These are phyloP conservation scores for Firmiana major DNA, from an alignment of 345 rosid species.

Conservation along the genomic window DNA sequence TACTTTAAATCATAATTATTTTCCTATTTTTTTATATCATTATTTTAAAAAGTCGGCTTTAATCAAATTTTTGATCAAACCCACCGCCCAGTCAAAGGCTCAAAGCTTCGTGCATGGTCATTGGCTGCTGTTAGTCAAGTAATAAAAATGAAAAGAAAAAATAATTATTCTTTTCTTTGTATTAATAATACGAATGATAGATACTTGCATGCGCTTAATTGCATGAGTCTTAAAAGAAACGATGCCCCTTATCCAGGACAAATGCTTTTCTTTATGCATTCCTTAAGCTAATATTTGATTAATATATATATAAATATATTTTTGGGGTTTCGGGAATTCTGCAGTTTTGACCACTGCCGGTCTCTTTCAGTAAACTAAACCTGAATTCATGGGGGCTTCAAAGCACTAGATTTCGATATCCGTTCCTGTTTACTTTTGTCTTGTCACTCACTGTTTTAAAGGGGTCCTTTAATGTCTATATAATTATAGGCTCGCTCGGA, in stretches of 20 bases:
- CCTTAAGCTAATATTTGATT: constrained; percentile 12
- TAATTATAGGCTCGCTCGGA: constrained; percentile 14
- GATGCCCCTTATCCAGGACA: constrained; percentile 27
- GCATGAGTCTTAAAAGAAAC: constrained; percentile 37
- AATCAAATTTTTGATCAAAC: constrained; percentile 12
- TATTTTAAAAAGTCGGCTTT: no score
- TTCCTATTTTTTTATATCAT: no score
- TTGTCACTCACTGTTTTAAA: constrained; percentile 19
- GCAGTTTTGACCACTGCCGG: constrained; percentile 8
- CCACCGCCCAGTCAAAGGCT: constrained; percentile 19
- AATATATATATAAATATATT: background rate
- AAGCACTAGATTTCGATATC: constrained; percentile 40
- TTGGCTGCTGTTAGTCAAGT: constrained; percentile 20
- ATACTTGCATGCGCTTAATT: constrained; percentile 28
- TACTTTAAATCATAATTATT: no score
- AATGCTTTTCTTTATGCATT: constrained; percentile 19
- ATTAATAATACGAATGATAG: background rate
- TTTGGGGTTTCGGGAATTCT: constrained; percentile 34
- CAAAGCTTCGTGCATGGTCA: constrained; percentile 18
- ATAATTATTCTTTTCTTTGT: background rate
- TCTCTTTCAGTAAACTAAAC: constrained; percentile 6
- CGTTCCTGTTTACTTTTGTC: constrained; percentile 20
- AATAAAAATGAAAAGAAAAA: background rate
- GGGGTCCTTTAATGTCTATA: constrained; percentile 8
- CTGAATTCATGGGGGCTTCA: constrained; percentile 33